Evolutionary conservation across 2,329 filamentous ascomycete genomes (phyloP).

Genomic region (Cordyceps cateniannulata): DNA sequence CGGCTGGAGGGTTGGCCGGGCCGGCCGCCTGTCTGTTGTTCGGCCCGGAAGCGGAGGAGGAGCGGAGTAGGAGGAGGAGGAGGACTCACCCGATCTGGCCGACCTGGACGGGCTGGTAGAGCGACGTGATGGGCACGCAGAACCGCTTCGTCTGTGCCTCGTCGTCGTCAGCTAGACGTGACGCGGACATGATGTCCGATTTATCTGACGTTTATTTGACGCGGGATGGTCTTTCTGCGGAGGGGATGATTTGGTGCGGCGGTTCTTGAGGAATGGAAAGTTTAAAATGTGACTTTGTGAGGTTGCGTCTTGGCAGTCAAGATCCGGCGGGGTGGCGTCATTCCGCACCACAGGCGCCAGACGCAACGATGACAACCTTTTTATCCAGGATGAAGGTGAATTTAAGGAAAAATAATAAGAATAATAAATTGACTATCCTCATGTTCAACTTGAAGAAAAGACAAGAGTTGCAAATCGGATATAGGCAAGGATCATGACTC

Average conservation of each 20-base stretch:
- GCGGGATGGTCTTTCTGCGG: not conserved
- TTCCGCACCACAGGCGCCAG: not conserved
- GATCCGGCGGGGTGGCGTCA: constrained; percentile 8
- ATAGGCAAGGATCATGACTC: not conserved
- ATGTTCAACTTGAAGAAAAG: too few species aligned
- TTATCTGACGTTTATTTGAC: not conserved
- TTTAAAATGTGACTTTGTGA: not conserved
- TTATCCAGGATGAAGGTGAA: not conserved
- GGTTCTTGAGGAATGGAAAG: not conserved
- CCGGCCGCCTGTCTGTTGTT: not conserved
- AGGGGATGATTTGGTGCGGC: not conserved
- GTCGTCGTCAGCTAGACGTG: constrained; percentile 26
- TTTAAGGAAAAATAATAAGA: not conserved
- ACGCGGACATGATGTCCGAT: not conserved
- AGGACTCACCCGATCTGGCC: constrained; percentile 31
- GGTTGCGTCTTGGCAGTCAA: too few species aligned
- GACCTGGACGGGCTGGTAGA: constrained; percentile 39
- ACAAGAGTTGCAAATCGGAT: not conserved
- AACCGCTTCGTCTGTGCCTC: constrained; percentile 32
- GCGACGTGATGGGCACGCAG: constrained; percentile 32
- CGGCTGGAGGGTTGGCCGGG: not conserved
- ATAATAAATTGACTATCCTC: not conserved
- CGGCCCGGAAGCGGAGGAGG: not conserved
- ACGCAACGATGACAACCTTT: too few species aligned
- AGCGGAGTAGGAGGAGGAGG: not conserved